A percentile compares a stretch with the other conserved stretches of the same genome.
Conservation (phyloP, 2,329 filamentous ascomycete species). For the Triangularia verruculosa region DNA sequence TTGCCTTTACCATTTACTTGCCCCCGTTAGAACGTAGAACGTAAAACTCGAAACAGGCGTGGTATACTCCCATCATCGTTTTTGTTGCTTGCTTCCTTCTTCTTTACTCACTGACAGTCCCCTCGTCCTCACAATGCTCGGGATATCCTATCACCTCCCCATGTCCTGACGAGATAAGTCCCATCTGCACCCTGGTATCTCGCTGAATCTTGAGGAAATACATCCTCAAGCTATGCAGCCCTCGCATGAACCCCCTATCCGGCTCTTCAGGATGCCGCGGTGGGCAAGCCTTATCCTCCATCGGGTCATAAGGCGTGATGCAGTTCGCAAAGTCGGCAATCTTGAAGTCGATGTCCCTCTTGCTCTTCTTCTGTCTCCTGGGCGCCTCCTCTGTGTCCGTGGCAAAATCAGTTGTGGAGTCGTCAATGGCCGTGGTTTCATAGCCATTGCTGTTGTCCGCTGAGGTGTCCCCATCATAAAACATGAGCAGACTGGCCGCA, state of each 20-base stretch:
- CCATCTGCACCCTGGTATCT: conserved; percentile 62
- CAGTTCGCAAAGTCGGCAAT: conserved; percentile 99
- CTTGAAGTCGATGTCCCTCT: conserved; percentile 78
- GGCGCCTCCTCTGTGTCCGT: conserved; percentile 54
- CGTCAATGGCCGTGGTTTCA: conserved; percentile 42
- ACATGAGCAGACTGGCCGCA: conserved; percentile 88
- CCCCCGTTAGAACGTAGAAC: background rate
- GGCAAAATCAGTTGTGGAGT: conserved; percentile 57
- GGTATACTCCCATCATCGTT: background rate
- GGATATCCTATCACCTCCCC: conserved; percentile 5
- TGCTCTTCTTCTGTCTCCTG: conserved; percentile 48
- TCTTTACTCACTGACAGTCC: conserved; percentile 33
- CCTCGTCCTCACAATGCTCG: conserved; percentile 30
- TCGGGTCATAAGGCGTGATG: conserved; percentile 77
- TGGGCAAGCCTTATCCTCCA: conserved; percentile 63
- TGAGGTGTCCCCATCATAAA: conserved; percentile 82
- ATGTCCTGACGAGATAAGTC: conserved; percentile 34
- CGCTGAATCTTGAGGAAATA: conserved; percentile 87
- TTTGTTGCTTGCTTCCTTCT: background rate
- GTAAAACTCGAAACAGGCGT: background rate
- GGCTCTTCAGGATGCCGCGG: conserved; percentile 76
- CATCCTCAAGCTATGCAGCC: conserved; percentile 70
- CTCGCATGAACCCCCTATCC: conserved; percentile 85
- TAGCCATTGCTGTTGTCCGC: conserved; percentile 37
- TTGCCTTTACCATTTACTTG: background rate